Evolutionary conservation across 176 grass and related monocot genomes (phyloP).

Genomic region (Triticum timopheevii): DNA sequence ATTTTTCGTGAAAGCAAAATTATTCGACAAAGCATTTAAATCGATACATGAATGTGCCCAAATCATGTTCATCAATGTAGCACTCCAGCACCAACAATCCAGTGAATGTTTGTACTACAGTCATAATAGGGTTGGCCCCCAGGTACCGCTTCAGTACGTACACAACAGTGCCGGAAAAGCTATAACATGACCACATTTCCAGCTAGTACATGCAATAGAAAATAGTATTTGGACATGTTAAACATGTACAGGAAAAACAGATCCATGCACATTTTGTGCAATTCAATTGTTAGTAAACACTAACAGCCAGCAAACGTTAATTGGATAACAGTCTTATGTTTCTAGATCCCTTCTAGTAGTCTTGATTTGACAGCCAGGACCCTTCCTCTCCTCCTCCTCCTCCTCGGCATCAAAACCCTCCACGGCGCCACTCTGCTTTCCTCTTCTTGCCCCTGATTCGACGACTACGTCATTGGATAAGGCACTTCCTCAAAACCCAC

Average conservation of each 20-base stretch:
- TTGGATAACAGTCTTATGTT: neutral
- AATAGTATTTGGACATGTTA: too few relatives aligned
- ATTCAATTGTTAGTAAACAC: neutral
- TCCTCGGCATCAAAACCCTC: neutral
- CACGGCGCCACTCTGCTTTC: too few relatives aligned
- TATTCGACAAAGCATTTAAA: conserved; percentile 46
- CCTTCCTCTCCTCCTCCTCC: neutral
- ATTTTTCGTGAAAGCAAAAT: neutral
- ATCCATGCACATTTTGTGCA: neutral
- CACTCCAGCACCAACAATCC: conserved; percentile 40
- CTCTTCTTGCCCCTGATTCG: too few relatives aligned
- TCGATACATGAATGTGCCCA: conserved; percentile 48
- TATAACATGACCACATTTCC: neutral
- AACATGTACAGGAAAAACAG: too few relatives aligned
- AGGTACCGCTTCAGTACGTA: conserved; percentile 32
- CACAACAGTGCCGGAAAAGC: neutral
- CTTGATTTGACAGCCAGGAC: neutral
- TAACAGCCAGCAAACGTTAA: neutral
- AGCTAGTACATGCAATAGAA: neutral
- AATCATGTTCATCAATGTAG: conserved; percentile 54
- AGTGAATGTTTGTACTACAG: conserved; percentile 48
- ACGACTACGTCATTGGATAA: too few relatives aligned
- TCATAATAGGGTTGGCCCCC: conserved; percentile 26
- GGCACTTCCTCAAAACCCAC: too few relatives aligned
- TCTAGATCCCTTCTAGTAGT: neutral